phyloP scores from a whole-genome alignment of 1,139 yeast genomes.

The Yamadazyma siamensis region DNA sequence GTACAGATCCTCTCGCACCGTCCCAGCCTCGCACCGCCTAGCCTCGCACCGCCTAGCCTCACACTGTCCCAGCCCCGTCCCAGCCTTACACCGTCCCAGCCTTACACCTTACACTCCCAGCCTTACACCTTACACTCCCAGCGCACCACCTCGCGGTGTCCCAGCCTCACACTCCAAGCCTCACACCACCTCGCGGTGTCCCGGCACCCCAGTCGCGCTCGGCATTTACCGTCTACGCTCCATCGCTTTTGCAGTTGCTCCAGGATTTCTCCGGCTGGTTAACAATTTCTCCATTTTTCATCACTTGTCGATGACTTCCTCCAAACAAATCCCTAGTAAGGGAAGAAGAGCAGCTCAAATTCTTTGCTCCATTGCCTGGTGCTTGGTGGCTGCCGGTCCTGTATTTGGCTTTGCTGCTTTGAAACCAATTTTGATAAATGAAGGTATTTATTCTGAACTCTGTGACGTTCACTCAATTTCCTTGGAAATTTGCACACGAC shows the following conservation, averaged over 20 bases:
- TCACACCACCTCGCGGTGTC: too few species aligned
- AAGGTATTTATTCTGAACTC: slow-evolving; percentile 67
- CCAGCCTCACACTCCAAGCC: neutral
- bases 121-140: neutral
- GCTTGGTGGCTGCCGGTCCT: slow-evolving; percentile 88
- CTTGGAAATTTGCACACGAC: slow-evolving; percentile 53
- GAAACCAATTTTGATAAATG: slow-evolving; percentile 72
- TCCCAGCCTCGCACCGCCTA: too few species aligned
- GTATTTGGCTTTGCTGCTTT: slow-evolving; percentile 94
- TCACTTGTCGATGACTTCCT: neutral
- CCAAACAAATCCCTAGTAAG: slow-evolving; percentile 8
- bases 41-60: too few species aligned
- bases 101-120: neutral
- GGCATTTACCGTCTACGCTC: neutral
- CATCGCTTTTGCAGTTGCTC: too few species aligned
- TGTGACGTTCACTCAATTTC: slow-evolving; percentile 40
- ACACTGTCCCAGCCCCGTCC: too few species aligned
- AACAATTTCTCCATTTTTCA: neutral
- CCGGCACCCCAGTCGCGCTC: neutral
- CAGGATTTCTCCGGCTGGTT: too few species aligned
- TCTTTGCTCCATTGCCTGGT: slow-evolving; percentile 76
- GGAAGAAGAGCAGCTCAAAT: slow-evolving; percentile 24
- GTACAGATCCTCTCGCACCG: too few species aligned
- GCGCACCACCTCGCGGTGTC: neutral
- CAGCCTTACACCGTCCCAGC: neutral